A percentile compares a stretch with the other conserved stretches of the same genome.
Conservation (phyloP, 208 protist species). For the Zelonia costaricensis region DNA sequence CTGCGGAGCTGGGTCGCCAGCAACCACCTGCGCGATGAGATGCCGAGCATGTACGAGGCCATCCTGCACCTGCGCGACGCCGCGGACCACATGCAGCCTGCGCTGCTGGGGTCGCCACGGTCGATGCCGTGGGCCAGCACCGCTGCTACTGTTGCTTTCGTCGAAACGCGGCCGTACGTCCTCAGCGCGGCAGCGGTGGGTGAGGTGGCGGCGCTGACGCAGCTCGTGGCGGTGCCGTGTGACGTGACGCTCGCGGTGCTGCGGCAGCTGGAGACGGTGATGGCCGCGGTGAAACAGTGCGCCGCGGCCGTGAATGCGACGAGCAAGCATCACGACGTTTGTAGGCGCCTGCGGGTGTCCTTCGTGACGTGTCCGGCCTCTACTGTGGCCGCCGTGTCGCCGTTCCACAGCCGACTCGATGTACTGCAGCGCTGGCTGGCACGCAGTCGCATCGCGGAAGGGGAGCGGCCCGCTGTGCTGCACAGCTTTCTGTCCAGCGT, state of each 20-base stretch:
- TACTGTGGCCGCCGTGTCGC: no score
- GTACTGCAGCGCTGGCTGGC: conserved; percentile 10
- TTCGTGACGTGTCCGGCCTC: no score
- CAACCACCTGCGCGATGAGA: conserved; percentile 32
- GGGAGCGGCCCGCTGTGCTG: not conserved
- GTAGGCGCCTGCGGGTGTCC: conserved; percentile 15
- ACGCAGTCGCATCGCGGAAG: conserved; percentile 1
- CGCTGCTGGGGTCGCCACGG: conserved; percentile 5
- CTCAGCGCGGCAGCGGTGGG: conserved; percentile 24
- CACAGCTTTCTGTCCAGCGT: conserved; percentile 16
- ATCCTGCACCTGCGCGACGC: conserved; percentile 48
- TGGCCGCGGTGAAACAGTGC: conserved; percentile 16
- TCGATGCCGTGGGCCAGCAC: conserved; percentile 17
- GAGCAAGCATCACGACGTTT: conserved; percentile 1
- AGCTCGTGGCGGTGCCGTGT: conserved; percentile 25
- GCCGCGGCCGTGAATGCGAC: not conserved
- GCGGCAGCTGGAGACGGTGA: conserved; percentile 23
- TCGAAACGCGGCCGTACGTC: conserved; percentile 28
- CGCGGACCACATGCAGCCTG: conserved; percentile 14
- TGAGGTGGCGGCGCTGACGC: conserved; percentile 28
- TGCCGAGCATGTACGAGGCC: conserved; percentile 44
- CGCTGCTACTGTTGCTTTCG: conserved; percentile 11
- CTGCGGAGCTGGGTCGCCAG: conserved; percentile 30
- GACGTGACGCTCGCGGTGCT: conserved; percentile 8
- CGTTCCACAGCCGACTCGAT: no score